phyloP scores from a whole-genome alignment of 179 eudicot species.

The Camellia oleifera region DNA sequence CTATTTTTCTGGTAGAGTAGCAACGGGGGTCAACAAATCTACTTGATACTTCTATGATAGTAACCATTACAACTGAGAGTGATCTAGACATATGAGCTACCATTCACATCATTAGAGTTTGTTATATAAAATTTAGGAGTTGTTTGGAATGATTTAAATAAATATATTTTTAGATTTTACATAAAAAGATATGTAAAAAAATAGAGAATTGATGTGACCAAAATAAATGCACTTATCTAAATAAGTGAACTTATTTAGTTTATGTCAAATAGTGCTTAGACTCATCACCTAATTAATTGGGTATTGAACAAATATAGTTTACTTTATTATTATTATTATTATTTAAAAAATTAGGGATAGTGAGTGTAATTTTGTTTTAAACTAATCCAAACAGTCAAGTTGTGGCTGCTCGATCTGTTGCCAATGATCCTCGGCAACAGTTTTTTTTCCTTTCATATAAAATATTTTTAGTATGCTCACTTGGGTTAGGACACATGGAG shows the following conservation, averaged over 20 bases:
- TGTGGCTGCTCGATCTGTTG: background rate
- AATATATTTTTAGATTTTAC: no score
- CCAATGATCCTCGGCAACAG: background rate
- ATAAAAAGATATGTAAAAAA: no score
- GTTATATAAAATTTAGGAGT: background rate
- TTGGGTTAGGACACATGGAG: background rate
- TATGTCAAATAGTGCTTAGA: background rate
- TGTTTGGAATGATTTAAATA: no score
- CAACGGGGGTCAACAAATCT: background rate
- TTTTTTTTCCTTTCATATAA: background rate
- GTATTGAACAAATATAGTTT: background rate
- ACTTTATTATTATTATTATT: no score
- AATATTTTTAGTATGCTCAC: background rate
- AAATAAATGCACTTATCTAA: no score
- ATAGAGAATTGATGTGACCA: no score
- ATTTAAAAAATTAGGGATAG: no score
- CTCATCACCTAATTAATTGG: constrained; percentile 11
- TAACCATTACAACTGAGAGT: background rate
- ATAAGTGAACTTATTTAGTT: no score
- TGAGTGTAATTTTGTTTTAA: background rate
- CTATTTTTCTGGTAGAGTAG: no score
- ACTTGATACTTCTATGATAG: background rate
- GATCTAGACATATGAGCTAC: constrained; percentile 1
- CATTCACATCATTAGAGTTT: constrained; percentile 11
- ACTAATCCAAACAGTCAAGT: background rate